Evolutionary conservation across 2,329 filamentous ascomycete genomes (phyloP).

Genomic region (Colletotrichum godetiae): DNA sequence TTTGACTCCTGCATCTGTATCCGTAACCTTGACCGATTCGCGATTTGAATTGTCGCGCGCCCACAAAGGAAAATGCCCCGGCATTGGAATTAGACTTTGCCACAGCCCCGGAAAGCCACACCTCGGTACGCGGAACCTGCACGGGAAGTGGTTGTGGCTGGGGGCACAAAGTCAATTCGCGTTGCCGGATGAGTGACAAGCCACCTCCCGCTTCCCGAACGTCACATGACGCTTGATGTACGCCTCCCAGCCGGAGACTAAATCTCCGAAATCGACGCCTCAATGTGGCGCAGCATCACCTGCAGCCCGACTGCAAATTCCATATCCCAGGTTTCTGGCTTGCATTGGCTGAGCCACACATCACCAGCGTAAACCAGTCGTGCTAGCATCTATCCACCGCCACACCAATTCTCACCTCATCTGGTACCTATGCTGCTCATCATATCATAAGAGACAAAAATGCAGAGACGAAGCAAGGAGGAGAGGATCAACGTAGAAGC

Average conservation of each 20-base stretch:
- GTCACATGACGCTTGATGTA: background rate
- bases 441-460: too few species aligned
- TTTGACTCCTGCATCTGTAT: background rate
- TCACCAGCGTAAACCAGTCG: background rate
- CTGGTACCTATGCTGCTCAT: background rate
- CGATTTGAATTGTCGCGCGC: background rate
- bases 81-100: background rate
- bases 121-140: background rate
- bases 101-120: background rate
- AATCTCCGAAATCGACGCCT: background rate
- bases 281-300: background rate
- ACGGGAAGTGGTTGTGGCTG: background rate
- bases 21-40: background rate
- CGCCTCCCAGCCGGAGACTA: background rate
- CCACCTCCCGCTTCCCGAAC: background rate
- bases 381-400: too few species aligned
- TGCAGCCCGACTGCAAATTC: background rate
- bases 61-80: background rate
- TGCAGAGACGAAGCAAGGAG: too few species aligned
- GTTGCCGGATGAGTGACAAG: background rate
- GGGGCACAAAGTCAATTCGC: background rate
- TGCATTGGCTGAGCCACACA: slow-evolving; percentile 5
- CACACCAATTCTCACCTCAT: background rate
- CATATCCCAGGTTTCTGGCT: background rate
- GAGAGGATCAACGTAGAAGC: too few species aligned